Evolutionary conservation across 768 basidiomycete genomes (phyloP).

Genomic region (Tricholoma furcatifolium): DNA sequence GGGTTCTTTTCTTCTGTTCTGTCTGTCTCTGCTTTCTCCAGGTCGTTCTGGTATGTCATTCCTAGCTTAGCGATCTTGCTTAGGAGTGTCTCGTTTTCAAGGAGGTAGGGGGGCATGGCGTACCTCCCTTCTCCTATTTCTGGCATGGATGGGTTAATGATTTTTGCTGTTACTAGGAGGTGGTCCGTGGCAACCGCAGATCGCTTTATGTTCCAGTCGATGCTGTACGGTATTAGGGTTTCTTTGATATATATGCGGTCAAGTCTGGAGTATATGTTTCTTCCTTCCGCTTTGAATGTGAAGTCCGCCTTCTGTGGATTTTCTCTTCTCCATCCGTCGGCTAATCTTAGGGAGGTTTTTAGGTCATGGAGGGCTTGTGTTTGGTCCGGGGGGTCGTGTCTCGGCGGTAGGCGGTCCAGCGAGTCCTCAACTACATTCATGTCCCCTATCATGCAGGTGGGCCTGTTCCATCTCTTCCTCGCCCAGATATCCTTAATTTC

Average conservation of each 20-base stretch:
- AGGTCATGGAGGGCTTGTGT: too few relatives aligned
- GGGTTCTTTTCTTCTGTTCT: background rate
- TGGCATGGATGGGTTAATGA: background rate
- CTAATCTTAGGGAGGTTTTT: background rate
- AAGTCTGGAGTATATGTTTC: background rate
- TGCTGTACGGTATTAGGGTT: background rate
- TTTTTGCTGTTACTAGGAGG: conserved; percentile 13
- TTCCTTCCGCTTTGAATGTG: background rate
- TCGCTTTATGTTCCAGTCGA: conserved; percentile 7
- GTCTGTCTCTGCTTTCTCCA: background rate
- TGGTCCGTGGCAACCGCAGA: conserved; percentile 9
- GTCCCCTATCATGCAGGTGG: conserved; percentile 35
- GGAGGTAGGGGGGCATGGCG: background rate
- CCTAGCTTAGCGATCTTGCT: background rate
- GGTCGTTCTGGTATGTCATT: conserved; percentile 20
- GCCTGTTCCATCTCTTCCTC: background rate
- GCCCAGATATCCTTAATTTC: background rate
- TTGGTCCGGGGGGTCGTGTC: conserved; percentile 26
- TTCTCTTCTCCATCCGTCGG: conserved; percentile 4
- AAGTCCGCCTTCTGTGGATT: background rate
- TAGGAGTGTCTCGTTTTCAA: background rate
- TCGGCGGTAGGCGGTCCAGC: too few relatives aligned
- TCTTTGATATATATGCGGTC: conserved; percentile 10
- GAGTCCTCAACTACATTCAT: conserved; percentile 41
- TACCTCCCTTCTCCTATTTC: background rate